Base-by-base conservation (phyloP, 441 rosid genomes). In the Pelargonium cotyledonis region DNA sequence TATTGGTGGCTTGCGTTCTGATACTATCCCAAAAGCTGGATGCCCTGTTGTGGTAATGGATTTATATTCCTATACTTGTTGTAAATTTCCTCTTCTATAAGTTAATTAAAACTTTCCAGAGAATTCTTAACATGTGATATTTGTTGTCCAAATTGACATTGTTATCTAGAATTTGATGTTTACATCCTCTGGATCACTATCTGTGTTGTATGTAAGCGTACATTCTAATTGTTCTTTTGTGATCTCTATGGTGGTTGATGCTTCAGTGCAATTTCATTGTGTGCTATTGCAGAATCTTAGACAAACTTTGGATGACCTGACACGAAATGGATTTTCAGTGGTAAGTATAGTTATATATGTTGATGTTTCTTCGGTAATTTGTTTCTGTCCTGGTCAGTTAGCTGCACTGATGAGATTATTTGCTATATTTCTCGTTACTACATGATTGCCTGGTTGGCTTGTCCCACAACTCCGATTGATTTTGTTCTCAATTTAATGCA, bases 241-340 rank as follows among this genome's bases (percentile, higher is more conserved):
- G 66, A 18, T 70, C 58, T 67, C 61, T 51, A 51, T 61, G 57
- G 40, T 16, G 49, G 12, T 63, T 7, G 3, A 29, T 65, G 40
- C 35, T 51, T 26, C 43, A 14, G 38, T 66, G 51, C 9, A 16
- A 72, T 79, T 66, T 66, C 46, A 9, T 71, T 67, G 62, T 16
- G 18, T 66, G 9, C 29, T 76, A 76, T 26, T 86, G 87, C 86
- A 95, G 99, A 95, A 95, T 78, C 95, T 95, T 75, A 88, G 99
- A 65, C 99, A 95, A 85, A 95, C 99, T 78, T 82, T 95, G 80
- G 98, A 95, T 81, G 99, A 95, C 81, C 79, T 95, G 82, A 90
- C 98, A 40, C 89, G 86, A n/a, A 86, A 81, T 63, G 91, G 95
- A 63, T 90, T 66, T 83, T 95, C 99, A 49, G 99, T 95, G 92